These are phyloP conservation scores for Dipodascus albidus DNA, from an alignment of 805 yeast species.

Conservation along the genomic window DNA sequence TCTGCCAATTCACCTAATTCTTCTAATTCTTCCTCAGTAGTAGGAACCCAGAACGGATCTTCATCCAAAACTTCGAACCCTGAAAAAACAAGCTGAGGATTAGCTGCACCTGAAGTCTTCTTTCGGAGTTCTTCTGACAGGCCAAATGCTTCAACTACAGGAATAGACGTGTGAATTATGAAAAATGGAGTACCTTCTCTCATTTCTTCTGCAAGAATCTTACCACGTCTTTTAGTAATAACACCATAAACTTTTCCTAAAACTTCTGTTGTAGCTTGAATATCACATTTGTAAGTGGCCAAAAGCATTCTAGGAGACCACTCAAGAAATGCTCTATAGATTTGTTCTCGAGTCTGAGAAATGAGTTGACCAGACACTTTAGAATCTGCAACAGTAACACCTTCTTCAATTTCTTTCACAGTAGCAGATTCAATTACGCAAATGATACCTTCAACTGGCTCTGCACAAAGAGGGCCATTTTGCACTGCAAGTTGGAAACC, in stretches of 20 bases:
- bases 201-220: constrained; percentile 82
- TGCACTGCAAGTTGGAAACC: constrained; percentile 77
- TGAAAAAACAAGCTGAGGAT: constrained; percentile 84
- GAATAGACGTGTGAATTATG: constrained; percentile 71
- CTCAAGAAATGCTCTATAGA: constrained; percentile 57
- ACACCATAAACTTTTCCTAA: constrained; percentile 93
- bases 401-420: constrained; percentile 7
- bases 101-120: constrained; percentile 92
- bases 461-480: constrained; percentile 84
- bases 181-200: constrained; percentile 98
- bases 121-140: constrained; percentile 91
- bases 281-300: constrained; percentile 90
- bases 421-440: constrained; percentile 36
- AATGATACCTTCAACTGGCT: constrained; percentile 75
- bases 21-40: constrained; percentile 92
- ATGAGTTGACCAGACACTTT: constrained; percentile 60
- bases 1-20: constrained; percentile 90
- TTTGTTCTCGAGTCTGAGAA: constrained; percentile 57
- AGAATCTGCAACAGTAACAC: constrained; percentile 11
- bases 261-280: constrained; percentile 90
- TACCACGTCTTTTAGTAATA: constrained; percentile 79
- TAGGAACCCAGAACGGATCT: constrained; percentile 99
- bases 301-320: constrained; percentile 86
- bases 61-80: constrained; percentile 80
- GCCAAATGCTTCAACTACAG: constrained; percentile 95